Evolutionary conservation across 345 rosid genomes (phyloP).

Genomic region (Viola odorata): DNA sequence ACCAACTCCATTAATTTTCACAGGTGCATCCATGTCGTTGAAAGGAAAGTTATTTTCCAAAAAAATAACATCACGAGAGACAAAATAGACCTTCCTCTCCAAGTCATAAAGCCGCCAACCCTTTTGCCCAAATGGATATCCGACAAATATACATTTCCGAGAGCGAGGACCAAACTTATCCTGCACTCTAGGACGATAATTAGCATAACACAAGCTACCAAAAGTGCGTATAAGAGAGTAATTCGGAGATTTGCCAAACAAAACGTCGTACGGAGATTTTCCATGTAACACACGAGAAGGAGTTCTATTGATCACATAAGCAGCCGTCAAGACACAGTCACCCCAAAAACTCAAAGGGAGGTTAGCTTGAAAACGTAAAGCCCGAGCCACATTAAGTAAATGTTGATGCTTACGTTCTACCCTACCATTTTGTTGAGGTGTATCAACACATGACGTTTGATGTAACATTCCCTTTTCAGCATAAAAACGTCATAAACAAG

Average conservation of each 20-base stretch:
- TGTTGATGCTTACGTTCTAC: not conserved
- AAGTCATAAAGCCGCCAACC: slow-evolving; percentile 5
- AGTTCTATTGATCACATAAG: not conserved
- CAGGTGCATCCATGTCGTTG: not conserved
- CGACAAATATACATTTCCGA: not conserved
- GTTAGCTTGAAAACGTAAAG: not conserved
- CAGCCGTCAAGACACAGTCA: slow-evolving; percentile 1
- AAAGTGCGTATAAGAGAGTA: not conserved
- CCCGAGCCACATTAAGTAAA: too few relatives aligned
- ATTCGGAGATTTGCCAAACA: not conserved
- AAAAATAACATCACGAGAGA: slow-evolving; percentile 2
- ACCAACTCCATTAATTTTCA: too few relatives aligned
- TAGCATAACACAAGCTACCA: not conserved
- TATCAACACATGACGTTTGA: not conserved
- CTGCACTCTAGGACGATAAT: not conserved
- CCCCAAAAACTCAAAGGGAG: slow-evolving; percentile 3
- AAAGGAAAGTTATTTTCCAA: not conserved
- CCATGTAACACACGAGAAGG: not conserved
- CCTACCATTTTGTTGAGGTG: too few relatives aligned
- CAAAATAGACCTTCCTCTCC: not conserved
- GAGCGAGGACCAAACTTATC: not conserved
- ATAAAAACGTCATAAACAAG: too few relatives aligned
- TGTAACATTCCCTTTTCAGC: not conserved
- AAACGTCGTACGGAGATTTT: not conserved
- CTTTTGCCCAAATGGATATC: slow-evolving; percentile 1